Conservation (phyloP, 495 filamentous ascomycete genomes). For the Penicillium atrosanguineum region DNA sequence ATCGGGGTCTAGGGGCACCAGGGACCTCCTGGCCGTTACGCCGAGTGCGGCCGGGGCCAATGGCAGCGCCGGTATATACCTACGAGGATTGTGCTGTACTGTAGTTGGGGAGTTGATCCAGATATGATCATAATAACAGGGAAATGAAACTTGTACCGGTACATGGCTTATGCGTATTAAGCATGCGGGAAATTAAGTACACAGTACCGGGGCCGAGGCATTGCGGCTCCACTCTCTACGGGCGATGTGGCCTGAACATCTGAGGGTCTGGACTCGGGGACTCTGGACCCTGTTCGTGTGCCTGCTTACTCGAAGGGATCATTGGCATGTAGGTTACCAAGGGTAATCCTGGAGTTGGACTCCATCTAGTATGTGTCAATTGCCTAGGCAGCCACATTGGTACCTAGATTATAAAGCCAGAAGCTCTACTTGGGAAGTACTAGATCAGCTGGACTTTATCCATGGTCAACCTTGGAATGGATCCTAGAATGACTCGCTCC, state of each 20-base stretch:
- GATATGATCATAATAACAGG: not conserved
- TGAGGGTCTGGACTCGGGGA: constrained; percentile 13
- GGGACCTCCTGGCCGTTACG: not conserved
- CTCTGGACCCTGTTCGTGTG: constrained; percentile 17
- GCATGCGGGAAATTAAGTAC: not conserved
- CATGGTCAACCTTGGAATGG: not conserved
- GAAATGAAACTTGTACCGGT: not conserved
- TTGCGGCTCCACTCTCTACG: constrained; percentile 14
- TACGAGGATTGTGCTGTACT: not conserved
- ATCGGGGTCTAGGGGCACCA: constrained; percentile 15
- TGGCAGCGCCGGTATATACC: not conserved
- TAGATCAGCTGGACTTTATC: not conserved
- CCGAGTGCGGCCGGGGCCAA: not conserved
- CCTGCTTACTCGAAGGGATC: constrained; percentile 15
- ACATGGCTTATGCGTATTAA: not conserved
- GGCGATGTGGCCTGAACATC: constrained; percentile 18
- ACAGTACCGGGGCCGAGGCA: constrained; percentile 6
- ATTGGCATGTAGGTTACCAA: not conserved
- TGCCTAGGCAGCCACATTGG: not conserved
- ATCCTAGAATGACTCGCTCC: not conserved
- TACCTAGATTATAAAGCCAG: not conserved
- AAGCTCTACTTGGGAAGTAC: not conserved
- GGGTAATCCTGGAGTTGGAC: too few relatives aligned
- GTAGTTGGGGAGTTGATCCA: not conserved
- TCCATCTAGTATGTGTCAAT: too few relatives aligned